Evolutionary conservation across 2,329 filamentous ascomycete genomes (phyloP), one percentile per base, ranked within the genome.

Genomic region (Scedosporium apiospermum): DNA sequence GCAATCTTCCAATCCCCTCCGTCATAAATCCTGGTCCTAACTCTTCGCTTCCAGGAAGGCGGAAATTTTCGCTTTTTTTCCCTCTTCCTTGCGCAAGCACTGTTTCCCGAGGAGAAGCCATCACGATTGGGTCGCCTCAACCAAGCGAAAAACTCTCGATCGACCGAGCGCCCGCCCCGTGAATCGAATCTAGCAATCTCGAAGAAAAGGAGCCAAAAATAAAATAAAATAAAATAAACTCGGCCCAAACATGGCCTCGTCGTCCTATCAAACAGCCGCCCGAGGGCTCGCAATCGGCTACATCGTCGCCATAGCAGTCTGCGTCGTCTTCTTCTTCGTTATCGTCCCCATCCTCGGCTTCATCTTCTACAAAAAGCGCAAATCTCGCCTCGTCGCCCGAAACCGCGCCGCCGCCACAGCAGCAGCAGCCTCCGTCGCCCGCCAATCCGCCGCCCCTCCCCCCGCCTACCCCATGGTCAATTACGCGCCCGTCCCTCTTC

Each of bases 261-360:
- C 23, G 23, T 14, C 18, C 16, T 44, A 53, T 38, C 16, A 46
- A 18, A 16, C 44, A 12, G 10, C 51, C 2, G 12, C 16, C 38
- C 51, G 51, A 21, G 53, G 60, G 18, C 51, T 62, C 34, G 60
- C 60, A 18, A 62, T 62, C 41, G 60, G 60, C 38, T 55, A 46
- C 60, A 62, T 62, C 38, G 60, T 62, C 34, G 60, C 60, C 21
- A 62, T 62, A 21, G 60, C 27, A 38, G 23, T 62, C 53, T 44
- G 26, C 60, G 53, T 62, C 51, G 2, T 57, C 60, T 58, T 62
- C 60, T 62, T 62, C 60, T 26, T 62, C 51, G 23, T 62, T 53
- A 55, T 62, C 53, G 53, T 62, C 14, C 60, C 60, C 60, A 58
- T 62, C 60, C 3, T 49, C 60, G 60, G 60, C 21, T 38, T 38